Base-by-base conservation (phyloP, 1,139 yeast species). In the Geotrichum restrictum region DNA sequence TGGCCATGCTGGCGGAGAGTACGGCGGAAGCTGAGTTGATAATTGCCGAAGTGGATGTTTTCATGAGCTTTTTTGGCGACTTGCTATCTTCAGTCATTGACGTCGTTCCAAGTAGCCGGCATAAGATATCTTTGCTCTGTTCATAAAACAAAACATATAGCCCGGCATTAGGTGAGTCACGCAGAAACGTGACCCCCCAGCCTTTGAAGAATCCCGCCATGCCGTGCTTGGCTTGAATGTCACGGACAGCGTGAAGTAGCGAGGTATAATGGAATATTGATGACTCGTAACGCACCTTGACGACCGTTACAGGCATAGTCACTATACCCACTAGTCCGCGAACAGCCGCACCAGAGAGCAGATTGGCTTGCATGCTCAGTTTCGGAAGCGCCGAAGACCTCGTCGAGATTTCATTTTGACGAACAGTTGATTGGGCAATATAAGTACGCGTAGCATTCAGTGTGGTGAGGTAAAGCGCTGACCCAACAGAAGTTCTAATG, bases 121-220 rank as follows among this genome's bases (percentile, higher is more conserved):
- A 64, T 29, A 82, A 55, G 14, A 71, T 61, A 19, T 72, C 71
- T 62, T 91, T 91, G 60, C 82, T 76, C 53, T 81, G 77, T 66
- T 91, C 97, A 67, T 91, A 91, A 56, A 88, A 79, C 46, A 89
- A 71, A 32, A 93, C 91, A 64, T 93, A 93, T 6, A 93, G 67
- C 1, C 98, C 98, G 2, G 98, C 97, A 67, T 93, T 88, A 0
- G 98, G 98, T 44, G 96, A 94, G 69, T 93, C 98, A 57, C 98
- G 72, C 16, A 89, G 79, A 59, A 86, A 79, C 0, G 98, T 93
- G 3, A 95, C 96, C 2, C 86, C 81, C 60, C 86, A 85, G 0
- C 98, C 98, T 56, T 80, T 78, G 67, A 89, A 89, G 64, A 91
- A 89, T 31, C 96, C 94, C 19, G 70, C 67, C 1, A 81, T 21